A percentile compares a stretch with the other conserved stretches of the same genome.
These are phyloP conservation scores for Mrakia gelida DNA, from an alignment of 768 basidiomycete genomes.

Conservation along the genomic window DNA sequence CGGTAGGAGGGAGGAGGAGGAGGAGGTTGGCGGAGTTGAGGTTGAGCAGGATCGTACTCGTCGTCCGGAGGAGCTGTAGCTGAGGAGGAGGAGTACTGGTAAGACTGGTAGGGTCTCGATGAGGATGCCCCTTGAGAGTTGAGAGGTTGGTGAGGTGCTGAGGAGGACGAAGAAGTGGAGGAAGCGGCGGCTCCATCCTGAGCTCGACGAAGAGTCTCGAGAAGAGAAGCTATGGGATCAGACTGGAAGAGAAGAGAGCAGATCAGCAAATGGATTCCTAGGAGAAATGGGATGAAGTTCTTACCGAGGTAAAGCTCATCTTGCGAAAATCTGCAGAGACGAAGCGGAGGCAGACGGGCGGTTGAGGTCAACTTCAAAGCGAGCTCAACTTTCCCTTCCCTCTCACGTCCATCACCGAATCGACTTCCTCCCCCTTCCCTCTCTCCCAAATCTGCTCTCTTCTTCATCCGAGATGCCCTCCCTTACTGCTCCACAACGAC, in stretches of 20 bases:
- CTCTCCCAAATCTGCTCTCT: no score
- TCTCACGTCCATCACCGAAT: no score
- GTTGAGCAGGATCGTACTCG: conserved; percentile 6
- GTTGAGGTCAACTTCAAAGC: not conserved
- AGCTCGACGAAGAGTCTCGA: conserved; percentile 10
- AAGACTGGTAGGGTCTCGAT: not conserved
- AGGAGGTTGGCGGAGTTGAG: not conserved
- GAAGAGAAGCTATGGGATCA: not conserved
- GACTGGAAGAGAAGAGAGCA: not conserved
- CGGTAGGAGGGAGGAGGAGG: not conserved
- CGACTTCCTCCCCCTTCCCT: no score
- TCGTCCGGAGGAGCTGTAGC: not conserved
- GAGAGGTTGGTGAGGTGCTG: not conserved
- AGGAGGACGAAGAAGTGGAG: not conserved
- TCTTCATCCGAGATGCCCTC: no score
- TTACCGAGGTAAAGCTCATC: conserved; percentile 8
- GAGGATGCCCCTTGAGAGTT: not conserved
- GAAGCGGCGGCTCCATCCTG: not conserved
- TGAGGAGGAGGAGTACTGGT: not conserved
- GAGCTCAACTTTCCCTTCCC: no score
- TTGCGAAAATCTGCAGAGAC: not conserved
- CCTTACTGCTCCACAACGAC: no score
- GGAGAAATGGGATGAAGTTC: not conserved
- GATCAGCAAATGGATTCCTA: not conserved
- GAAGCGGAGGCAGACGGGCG: not conserved